These are phyloP conservation scores for Coriolopsis trogii DNA, from an alignment of 1,284 basidiomycete species.

Conservation along the genomic window DNA sequence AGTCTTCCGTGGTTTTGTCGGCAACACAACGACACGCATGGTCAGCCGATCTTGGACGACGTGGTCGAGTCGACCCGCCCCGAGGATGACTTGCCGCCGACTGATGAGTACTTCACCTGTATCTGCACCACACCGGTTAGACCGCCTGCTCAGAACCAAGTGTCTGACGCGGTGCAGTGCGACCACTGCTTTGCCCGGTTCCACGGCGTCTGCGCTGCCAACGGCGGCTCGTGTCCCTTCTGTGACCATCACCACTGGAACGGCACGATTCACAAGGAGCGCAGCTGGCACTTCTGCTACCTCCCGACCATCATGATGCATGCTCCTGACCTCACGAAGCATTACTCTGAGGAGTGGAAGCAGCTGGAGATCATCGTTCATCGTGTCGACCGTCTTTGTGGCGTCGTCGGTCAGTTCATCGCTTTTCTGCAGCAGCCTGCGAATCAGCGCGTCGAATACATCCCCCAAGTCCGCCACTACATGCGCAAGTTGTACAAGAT, in stretches of 20 bases:
- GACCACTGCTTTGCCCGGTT: slow-evolving; percentile 85
- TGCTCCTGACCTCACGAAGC: slow-evolving; percentile 74
- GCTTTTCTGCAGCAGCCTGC: slow-evolving; percentile 65
- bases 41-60: slow-evolving; percentile 65
- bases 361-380: slow-evolving; percentile 77
- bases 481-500: slow-evolving; percentile 86
- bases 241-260: slow-evolving; percentile 90
- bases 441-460: slow-evolving; percentile 71
- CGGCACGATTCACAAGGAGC: slow-evolving; percentile 75
- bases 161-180: slow-evolving; percentile 83
- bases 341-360: slow-evolving; percentile 77
- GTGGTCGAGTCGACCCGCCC: slow-evolving; percentile 70
- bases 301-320: slow-evolving; percentile 66
- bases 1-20: slow-evolving; percentile 77
- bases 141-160: slow-evolving; percentile 69
- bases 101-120: slow-evolving; percentile 80
- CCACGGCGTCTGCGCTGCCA: slow-evolving; percentile 79
- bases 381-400: slow-evolving; percentile 70
- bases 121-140: slow-evolving; percentile 76
- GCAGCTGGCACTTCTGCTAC: slow-evolving; percentile 80
- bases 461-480: slow-evolving; percentile 80
- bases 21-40: slow-evolving; percentile 63
- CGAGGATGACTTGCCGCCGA: slow-evolving; percentile 75
- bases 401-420: slow-evolving; percentile 77
- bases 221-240: slow-evolving; percentile 86